Evolutionary conservation across 805 yeast species (phyloP), one percentile per base, ranked within the genome.

Genomic region (Saccharomyces cerevisiae): DNA sequence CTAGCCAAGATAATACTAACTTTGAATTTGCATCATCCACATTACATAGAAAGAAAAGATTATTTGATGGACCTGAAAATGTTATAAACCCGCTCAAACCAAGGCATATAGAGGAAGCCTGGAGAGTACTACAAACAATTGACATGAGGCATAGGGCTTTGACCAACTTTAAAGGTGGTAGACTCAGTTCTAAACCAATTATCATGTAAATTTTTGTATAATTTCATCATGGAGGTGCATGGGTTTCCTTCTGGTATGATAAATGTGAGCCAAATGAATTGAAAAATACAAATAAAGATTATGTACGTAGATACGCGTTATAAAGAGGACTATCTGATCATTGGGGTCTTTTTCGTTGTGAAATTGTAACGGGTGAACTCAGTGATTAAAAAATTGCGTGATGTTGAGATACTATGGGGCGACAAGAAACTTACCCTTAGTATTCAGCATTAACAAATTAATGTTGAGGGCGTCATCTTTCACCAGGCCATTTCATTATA

Each of bases 51-150:
- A 70, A 79, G 32, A 80, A 79, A 56, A 79, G 84, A 55, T 66
- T 90, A 50, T 90, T 90, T 67, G 96, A 89, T 69, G 92, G 87
- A 36, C 96, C 96, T 0, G 96, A 89, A 62, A 89, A 88, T 62
- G 81, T 84, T 51, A 86, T 84, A 14, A 80, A 80, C 53, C 96
- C 97, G 0, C 76, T 91, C 41, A 74, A 81, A 66, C 88, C 92
- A 0, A 80, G 81, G 55, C 96, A 91, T 68, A 83, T 91, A 10
- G 84, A 84, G 55, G 96, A 89, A 64, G 97, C 97, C 0, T 89
- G 94, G 90, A 75, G 97, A 63, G 72, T 85, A 52, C 69, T 89
- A 47, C 97, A 90, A 68, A 70, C 75, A 1, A 72, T 71, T 1
- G 77, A 78, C 47, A 80, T 79, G 62, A 79, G 76, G 48, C 84